Conservation (phyloP, 2,329 filamentous ascomycete species). For the Myotisia sp. region DNA sequence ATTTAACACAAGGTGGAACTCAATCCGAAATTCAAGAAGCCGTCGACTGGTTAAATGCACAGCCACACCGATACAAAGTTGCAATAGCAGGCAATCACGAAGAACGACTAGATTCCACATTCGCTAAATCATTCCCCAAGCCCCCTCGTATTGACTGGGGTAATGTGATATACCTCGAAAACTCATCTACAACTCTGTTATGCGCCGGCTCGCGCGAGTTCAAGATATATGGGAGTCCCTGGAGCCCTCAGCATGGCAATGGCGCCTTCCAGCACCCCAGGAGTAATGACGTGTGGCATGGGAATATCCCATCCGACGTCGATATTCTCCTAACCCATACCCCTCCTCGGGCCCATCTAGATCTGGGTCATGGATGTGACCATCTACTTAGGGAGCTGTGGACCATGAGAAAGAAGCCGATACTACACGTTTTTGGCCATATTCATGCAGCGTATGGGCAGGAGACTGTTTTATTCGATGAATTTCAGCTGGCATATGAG, state of each 20-base stretch:
- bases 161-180: conserved; percentile 57
- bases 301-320: conserved; percentile 50
- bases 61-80: conserved; percentile 62
- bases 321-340: conserved; percentile 67
- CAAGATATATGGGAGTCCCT: conserved; percentile 60
- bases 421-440: conserved; percentile 70
- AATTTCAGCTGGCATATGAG: conserved; percentile 53
- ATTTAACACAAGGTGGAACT: conserved; percentile 47
- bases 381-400: conserved; percentile 53
- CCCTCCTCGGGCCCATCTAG: conserved; percentile 56
- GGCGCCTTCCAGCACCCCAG: conserved; percentile 62
- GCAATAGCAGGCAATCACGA: conserved; percentile 78
- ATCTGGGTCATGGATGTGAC: conserved; percentile 45
- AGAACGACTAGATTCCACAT: conserved; percentile 55
- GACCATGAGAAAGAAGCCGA: conserved; percentile 56
- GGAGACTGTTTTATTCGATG: conserved; percentile 54
- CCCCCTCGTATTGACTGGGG: conserved; percentile 36
- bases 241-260: conserved; percentile 56
- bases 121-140: conserved; percentile 39
- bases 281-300: conserved; percentile 49
- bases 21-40: conserved; percentile 55
- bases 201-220: conserved; percentile 45
- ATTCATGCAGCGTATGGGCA: conserved; percentile 57
- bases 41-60: conserved; percentile 57
- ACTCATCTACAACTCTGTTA: conserved; percentile 44